Percentiles rank a stretch among this genome's conserved stretches.
phyloP scores from a whole-genome alignment of 176 grass and related monocot species.

The Bromus sterilis region DNA sequence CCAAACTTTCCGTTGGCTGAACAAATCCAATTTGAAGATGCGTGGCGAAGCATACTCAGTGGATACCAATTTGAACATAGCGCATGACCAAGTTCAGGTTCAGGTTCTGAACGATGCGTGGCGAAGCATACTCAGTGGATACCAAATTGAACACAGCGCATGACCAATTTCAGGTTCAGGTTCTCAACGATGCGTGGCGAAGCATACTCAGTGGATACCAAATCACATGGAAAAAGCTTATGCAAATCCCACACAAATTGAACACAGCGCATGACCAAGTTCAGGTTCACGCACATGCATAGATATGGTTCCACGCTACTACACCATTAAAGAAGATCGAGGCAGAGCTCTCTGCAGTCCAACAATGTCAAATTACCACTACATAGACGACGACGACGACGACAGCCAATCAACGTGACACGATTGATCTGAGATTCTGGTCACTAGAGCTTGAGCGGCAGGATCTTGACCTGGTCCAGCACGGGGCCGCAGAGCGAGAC shows the following conservation, averaged over 20 bases:
- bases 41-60: too few relatives aligned
- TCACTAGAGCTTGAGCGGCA: constrained; percentile 46
- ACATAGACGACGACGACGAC: constrained; percentile 6
- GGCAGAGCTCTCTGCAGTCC: background rate
- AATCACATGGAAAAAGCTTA: too few relatives aligned
- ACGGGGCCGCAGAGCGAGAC: constrained; percentile 87
- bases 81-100: too few relatives aligned
- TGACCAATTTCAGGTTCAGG: too few relatives aligned
- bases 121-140: too few relatives aligned
- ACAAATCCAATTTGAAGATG: too few relatives aligned
- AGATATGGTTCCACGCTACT: background rate
- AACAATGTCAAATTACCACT: background rate
- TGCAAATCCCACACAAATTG: background rate
- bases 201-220: too few relatives aligned
- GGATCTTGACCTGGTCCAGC: constrained; percentile 72
- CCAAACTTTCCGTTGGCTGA: too few relatives aligned
- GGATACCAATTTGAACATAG: too few relatives aligned
- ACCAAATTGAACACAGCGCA: too few relatives aligned
- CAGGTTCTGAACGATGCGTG: too few relatives aligned
- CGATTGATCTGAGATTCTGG: background rate
- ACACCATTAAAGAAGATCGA: background rate
- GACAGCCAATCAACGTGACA: background rate
- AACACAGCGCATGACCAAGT: background rate
- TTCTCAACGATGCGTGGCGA: too few relatives aligned
- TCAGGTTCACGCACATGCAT: background rate